Conservation (phyloP, 495 filamentous ascomycete species). For the Trichocladium antarcticum region DNA sequence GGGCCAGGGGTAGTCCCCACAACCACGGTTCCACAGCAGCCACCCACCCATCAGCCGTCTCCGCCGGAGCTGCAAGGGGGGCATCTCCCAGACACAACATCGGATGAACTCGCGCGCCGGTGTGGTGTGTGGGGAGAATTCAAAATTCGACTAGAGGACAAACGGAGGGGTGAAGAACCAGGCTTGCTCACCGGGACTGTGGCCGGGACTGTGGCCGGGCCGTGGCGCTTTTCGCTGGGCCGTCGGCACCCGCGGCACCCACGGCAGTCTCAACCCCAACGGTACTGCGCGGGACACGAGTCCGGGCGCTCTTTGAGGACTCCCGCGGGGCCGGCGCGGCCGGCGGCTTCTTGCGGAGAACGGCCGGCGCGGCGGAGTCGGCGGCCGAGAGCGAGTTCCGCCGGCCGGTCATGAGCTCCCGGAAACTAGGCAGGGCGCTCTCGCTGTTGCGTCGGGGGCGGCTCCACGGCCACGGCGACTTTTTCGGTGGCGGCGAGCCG, state of each 20-base stretch:
- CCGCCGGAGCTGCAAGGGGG: neutral
- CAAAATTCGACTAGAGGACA: neutral
- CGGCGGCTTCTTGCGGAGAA: slow-evolving; percentile 5
- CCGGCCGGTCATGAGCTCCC: slow-evolving; percentile 2
- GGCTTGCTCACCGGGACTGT: neutral
- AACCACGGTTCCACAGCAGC: neutral
- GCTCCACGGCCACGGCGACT: slow-evolving; percentile 7
- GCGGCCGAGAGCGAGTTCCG: slow-evolving; percentile 3
- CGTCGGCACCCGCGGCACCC: neutral
- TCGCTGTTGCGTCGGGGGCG: slow-evolving; percentile 9
- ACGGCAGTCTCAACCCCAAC: neutral
- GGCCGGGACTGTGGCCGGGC: too few species aligned
- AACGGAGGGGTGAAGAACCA: neutral
- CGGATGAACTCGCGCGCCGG: neutral
- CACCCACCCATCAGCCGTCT: slow-evolving; percentile 1
- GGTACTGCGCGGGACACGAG: neutral
- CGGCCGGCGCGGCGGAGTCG: neutral
- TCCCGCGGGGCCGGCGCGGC: neutral
- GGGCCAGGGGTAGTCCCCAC: neutral
- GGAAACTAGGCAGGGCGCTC: neutral
- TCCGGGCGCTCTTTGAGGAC: neutral
- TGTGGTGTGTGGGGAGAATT: neutral
- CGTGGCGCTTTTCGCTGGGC: neutral
- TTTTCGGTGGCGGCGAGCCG: neutral
- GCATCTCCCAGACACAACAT: too few species aligned